A percentile compares a stretch with the other conserved stretches of the same genome.
These are phyloP conservation scores for Lablab purpureus DNA, from an alignment of 306 rosid genomes.

Conservation along the genomic window DNA sequence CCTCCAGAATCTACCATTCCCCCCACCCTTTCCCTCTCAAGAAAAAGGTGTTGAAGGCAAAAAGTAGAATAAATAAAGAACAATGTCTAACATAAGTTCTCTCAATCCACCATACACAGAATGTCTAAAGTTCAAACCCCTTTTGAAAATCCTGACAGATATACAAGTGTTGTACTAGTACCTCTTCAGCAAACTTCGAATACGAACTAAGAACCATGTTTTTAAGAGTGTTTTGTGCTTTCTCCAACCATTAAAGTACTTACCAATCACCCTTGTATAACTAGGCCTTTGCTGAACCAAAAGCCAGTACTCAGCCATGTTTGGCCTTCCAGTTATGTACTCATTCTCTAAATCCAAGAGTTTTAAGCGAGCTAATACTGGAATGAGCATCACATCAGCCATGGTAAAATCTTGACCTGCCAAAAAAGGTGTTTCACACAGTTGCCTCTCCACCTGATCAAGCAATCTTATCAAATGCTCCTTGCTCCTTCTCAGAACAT, in stretches of 20 bases:
- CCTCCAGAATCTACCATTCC: neutral
- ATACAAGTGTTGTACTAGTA: constrained; percentile 6
- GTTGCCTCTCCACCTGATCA: constrained; percentile 18
- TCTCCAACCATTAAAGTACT: constrained; percentile 23
- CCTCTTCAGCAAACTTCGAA: constrained; percentile 18
- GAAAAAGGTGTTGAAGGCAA: neutral
- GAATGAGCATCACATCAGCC: constrained; percentile 31
- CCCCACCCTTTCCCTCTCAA: neutral
- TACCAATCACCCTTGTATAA: constrained; percentile 22
- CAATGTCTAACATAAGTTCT: neutral
- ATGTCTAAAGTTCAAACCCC: neutral
- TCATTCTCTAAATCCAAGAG: constrained; percentile 29
- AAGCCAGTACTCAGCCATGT: constrained; percentile 15
- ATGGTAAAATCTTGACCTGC: constrained; percentile 25
- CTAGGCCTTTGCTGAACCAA: constrained; percentile 23
- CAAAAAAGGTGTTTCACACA: constrained; percentile 20
- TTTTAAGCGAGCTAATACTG: neutral
- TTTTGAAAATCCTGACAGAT: neutral
- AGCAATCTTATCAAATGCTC: constrained; percentile 17
- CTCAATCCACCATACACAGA: neutral
- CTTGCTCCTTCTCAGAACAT: constrained; percentile 10
- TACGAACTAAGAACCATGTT: constrained; percentile 14
- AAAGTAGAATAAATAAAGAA: neutral
- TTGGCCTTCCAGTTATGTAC: constrained; percentile 12
- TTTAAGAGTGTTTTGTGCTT: constrained; percentile 17